Percentiles rank a stretch among this genome's conserved stretches.
phyloP scores from a whole-genome alignment of 2,329 filamentous ascomycete species.

The Hortaea werneckii region DNA sequence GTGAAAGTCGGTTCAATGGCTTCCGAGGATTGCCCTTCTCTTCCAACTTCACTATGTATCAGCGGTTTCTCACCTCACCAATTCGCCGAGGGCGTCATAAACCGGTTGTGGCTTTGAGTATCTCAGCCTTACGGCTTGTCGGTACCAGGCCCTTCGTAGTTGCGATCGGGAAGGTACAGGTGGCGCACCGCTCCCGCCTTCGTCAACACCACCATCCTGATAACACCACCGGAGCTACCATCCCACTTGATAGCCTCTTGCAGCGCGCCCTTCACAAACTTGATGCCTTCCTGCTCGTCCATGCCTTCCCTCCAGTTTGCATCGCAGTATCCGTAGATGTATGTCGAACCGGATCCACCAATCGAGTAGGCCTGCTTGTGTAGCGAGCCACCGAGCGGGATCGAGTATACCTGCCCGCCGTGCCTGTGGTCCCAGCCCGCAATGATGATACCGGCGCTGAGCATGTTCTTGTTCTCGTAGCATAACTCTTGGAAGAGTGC shows the following conservation, averaged over 20 bases:
- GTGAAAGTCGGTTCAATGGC: neutral
- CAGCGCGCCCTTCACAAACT: conserved; percentile 86
- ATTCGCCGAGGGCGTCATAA: no score
- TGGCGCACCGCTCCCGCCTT: conserved; percentile 82
- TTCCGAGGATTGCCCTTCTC: neutral
- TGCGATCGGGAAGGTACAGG: conserved; percentile 86
- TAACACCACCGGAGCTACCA: conserved; percentile 94
- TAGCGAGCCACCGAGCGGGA: conserved; percentile 88
- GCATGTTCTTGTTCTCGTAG: conserved; percentile 90
- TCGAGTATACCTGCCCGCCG: conserved; percentile 94
- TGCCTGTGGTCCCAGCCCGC: conserved; percentile 95
- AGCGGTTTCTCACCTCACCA: no score
- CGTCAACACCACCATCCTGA: conserved; percentile 93
- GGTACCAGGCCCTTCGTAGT: conserved; percentile 65
- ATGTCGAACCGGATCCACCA: conserved; percentile 91
- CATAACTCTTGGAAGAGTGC: conserved; percentile 97
- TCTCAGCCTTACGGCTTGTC: conserved; percentile 11
- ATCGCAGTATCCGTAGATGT: conserved; percentile 99
- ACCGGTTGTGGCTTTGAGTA: no score
- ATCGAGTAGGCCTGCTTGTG: conserved; percentile 97
- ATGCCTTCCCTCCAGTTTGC: conserved; percentile 92
- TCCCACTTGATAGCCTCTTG: conserved; percentile 99
- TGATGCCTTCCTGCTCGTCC: conserved; percentile 80
- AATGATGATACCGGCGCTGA: conserved; percentile 94
- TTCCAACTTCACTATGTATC: no score